Base-by-base conservation (phyloP, 768 basidiomycete genomes). In the Pholiota molesta region DNA sequence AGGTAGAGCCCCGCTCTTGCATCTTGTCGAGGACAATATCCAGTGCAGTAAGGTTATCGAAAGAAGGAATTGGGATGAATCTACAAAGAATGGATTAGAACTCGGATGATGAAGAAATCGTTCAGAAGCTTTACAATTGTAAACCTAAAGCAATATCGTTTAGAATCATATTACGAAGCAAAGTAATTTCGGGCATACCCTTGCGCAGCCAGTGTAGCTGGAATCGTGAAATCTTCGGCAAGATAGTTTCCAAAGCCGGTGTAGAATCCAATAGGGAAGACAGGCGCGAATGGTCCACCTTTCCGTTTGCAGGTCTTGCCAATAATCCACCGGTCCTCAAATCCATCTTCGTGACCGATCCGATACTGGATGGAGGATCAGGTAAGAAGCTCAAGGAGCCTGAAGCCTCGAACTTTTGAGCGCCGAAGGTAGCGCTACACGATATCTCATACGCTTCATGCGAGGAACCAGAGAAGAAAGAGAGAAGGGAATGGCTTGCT, bases 191-290 rank as follows among this genome's bases (percentile, higher is more conserved):
- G 47, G 52, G 28, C 83, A 73, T 72, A 88, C 90, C 75, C 86
- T 79, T 73, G 80, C 62, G 77, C 33, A 73, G 85, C 85, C 45
- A 92, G 77, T 55, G 81, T 79, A 57, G 86, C 69, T 71, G 86
- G 75, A 45, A 90, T 76, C 5, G 81, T 71, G 1, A 86, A 67
- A 68, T 92, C 86, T 7, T 74, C 68, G 2, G 75, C 80, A 16
- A 91, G 74, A 61, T 86, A 86, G 16, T 72, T 71, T 42, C 81
- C 83, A 52, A 89, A 88, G 5, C 79, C 72, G 0, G 90, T 86
- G 66, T 91, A 93, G 72, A 90, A 94, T 0, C 91, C 91, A 49
- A 91, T 82, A 0, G 92, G 90, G 60, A 93, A 82, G 1, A 90
- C 78, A 0, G 84, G 81, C 23, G 82, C 78, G 63, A 82, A 87